Base-by-base conservation (phyloP, 345 rosid genomes). In the Stellera chamaejasme region DNA sequence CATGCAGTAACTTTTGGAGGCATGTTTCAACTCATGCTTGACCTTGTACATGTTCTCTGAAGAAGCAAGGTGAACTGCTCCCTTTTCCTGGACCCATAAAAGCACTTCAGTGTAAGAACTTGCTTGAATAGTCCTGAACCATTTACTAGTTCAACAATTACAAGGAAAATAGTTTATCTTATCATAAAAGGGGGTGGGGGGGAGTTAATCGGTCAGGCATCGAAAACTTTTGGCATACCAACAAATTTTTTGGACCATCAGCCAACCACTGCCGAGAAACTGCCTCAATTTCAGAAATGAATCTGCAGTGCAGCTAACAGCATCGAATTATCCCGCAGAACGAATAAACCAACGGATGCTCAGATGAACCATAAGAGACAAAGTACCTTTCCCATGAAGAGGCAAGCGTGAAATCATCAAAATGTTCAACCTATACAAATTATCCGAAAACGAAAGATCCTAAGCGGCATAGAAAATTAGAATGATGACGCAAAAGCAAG, bases 351-450 rank as follows among this genome's bases (percentile, higher is more conserved):
- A 25, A 42, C n/a, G 14, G 15, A 56, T 39, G 25, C 36, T 6
- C 11, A 28, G 7, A 32, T 5, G 9, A 59, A 25, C 27, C 19
- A 8, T 48, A 2, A 55, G 4, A 47, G 13, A 15, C 2, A 41
- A 19, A 53, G 13, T 77, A 88, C 93, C 96, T 88, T 70, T 93
- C 97, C 99, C 99, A 93, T 2, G 99, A 82, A 49, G 97, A 93
- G 13, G 96, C 99, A 51, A 93, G 75, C n/a, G 99, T 93, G 50
- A 93, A 93, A 77, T 89, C 99, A 69, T 87, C 88, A 54, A 93
- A 93, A 61, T 86, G 79, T 73, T 93, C 92, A 5, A 89, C 76
- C 99, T 93, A 75, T 62, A 69, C 0, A 26, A 56, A 2, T 32
- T 9, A 59, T 26, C 39, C 39, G 39, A 32, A 32, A 5, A 32